A percentile compares a stretch with the other conserved stretches of the same genome.
Evolutionary conservation across 805 yeast genomes (phyloP).

Genomic region (Barnettozyma sp.): DNA sequence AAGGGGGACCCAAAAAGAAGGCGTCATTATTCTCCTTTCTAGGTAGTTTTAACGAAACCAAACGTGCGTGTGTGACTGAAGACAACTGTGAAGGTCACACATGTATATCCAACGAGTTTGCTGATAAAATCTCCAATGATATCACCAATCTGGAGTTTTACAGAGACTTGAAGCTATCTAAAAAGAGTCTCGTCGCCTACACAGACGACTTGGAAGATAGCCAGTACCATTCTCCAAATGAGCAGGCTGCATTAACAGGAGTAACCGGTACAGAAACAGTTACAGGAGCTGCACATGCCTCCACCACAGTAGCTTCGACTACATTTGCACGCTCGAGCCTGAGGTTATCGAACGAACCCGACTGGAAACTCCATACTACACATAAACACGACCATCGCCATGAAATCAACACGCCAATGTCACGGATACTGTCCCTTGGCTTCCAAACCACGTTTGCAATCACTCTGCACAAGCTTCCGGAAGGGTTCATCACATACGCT

Average conservation of each 20-base stretch:
- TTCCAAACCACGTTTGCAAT: slow-evolving; percentile 85
- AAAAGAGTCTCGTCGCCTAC: slow-evolving; percentile 21
- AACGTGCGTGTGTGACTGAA: slow-evolving; percentile 20
- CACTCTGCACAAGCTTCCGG: slow-evolving; percentile 87
- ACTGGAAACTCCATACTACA: slow-evolving; percentile 24
- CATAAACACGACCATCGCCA: slow-evolving; percentile 61
- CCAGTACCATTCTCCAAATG: no score
- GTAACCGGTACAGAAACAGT: no score
- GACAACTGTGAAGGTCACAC: slow-evolving; percentile 18
- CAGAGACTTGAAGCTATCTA: slow-evolving; percentile 11
- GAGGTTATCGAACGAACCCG: slow-evolving; percentile 19
- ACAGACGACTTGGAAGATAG: no score
- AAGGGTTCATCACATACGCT: slow-evolving; percentile 84
- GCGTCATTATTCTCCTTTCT: slow-evolving; percentile 3
- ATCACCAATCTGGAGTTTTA: slow-evolving; percentile 23
- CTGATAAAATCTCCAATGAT: slow-evolving; percentile 22
- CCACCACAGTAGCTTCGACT: slow-evolving; percentile 1
- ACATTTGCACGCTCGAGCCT: background rate
- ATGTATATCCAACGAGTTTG: slow-evolving; percentile 15
- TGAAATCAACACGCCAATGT: slow-evolving; percentile 67
- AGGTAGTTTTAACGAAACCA: slow-evolving; percentile 1
- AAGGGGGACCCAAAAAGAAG: slow-evolving; percentile 7
- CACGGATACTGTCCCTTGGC: slow-evolving; percentile 79
- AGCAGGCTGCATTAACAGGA: no score
- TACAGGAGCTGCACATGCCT: background rate